Conservation (phyloP, 2,329 filamentous ascomycete species). For the Pleomassaria siparia region DNA sequence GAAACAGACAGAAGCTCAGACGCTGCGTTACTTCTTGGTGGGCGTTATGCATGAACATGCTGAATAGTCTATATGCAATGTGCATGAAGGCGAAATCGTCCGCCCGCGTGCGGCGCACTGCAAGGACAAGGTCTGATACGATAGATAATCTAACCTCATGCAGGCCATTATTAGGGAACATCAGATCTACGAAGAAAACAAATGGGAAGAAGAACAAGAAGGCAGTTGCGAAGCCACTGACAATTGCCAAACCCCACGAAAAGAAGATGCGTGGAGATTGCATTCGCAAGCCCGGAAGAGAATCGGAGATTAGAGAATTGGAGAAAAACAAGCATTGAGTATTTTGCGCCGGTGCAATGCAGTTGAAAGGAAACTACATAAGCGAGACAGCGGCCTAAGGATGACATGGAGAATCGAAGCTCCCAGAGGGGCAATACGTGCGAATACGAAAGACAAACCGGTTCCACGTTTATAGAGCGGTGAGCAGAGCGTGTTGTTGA, state of each 20-base stretch:
- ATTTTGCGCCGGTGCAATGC: slow-evolving; percentile 7
- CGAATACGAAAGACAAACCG: slow-evolving; percentile 3
- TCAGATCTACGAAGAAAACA: neutral
- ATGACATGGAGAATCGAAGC: neutral
- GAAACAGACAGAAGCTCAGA: slow-evolving; percentile 1
- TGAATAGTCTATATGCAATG: neutral
- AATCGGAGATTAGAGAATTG: neutral
- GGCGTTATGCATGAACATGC: neutral
- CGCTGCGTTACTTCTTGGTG: slow-evolving; percentile 7
- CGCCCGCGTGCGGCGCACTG: neutral
- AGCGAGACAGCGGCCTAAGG: neutral
- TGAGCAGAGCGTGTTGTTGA: slow-evolving; percentile 2
- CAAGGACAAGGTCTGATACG: neutral
- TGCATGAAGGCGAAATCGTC: neutral
- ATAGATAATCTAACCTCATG: neutral
- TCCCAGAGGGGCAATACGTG: neutral
- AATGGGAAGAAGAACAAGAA: neutral
- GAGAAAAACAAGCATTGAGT: slow-evolving; percentile 2
- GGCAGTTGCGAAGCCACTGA: neutral
- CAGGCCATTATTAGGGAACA: neutral
- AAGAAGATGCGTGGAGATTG: neutral
- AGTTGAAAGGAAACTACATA: neutral
- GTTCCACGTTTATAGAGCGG: neutral
- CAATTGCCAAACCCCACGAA: neutral
- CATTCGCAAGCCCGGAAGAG: neutral